phyloP scores from a whole-genome alignment of 352 stramenopile genomes.

The Phytopythium litorale region DNA sequence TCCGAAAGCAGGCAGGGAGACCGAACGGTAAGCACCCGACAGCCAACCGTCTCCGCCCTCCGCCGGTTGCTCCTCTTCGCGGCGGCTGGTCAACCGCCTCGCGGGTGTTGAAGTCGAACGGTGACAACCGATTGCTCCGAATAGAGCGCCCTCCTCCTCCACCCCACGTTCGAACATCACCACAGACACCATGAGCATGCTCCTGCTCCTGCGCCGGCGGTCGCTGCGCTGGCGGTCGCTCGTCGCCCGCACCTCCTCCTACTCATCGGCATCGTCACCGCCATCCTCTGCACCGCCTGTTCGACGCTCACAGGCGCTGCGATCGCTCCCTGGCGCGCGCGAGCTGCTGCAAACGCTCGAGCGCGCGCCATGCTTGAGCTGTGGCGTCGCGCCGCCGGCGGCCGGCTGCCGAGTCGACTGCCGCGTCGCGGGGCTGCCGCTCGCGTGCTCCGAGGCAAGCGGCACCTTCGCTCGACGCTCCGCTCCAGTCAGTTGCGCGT shows the following conservation, averaged over 20 bases:
- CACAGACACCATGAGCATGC: background rate
- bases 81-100: background rate
- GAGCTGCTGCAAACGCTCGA: slow-evolving; percentile 32
- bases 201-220: background rate
- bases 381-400: slow-evolving; percentile 15
- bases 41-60: background rate
- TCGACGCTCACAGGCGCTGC: background rate
- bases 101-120: background rate
- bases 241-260: background rate
- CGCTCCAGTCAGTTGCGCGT: background rate
- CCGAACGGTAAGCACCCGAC: background rate
- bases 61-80: background rate
- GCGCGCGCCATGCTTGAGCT: slow-evolving; percentile 46
- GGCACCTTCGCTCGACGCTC: background rate
- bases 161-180: background rate
- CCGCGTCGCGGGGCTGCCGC: slow-evolving; percentile 27
- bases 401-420: slow-evolving; percentile 24
- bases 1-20: background rate
- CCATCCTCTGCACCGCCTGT: too few relatives aligned
- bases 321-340: slow-evolving; percentile 11
- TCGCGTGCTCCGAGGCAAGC: slow-evolving; percentile 43
- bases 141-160: background rate
- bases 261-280: background rate
- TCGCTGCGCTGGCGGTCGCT: background rate
- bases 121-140: background rate